Base-by-base conservation (phyloP, 192 early-diverging fungal genomes). In the Umbelopsis vinacea region DNA sequence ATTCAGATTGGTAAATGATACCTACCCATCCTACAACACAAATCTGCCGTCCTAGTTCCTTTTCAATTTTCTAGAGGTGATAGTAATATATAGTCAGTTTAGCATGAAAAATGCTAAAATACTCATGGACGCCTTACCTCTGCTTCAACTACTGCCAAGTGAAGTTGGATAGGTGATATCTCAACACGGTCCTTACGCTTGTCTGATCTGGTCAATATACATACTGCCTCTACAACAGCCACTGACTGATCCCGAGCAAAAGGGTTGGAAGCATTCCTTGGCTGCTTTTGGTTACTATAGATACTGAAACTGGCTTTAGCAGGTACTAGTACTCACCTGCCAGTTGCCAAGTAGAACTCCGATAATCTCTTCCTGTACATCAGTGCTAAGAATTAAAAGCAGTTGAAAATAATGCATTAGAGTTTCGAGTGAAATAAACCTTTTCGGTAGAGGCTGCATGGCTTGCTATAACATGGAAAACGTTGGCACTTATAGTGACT, bases 101-200 rank as follows among this genome's bases (percentile, higher is more conserved):
- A 21, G 19, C 3, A 66, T 21, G 6, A 29, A 15, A 15, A 67
- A 29, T 1, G 7, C 45, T 26, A 26, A 15, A 66, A 15, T 9
- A 24, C 0, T 21, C 21, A 52, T 43, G 40, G 11, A 0, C 6
- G 10, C 26, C 46, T 50, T 75, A 84, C 80, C 73, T 86, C 85
- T 67, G 85, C 83, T 24, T 82, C 73, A 1, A 81, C 72, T 11
- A 79, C 82, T 3, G 85, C 85, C 74, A 83, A 72, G 19, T 80
- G 81, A 17, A 86, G 70, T 47, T 84, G 81, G 40, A 84, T 79
- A 35, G 85, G 83, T 14, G 81, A 79, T 66, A 86, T 82, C 47
- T 86, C 85, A 2, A 86, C 85, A 22, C 85, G 81, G 33, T 86
- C 85, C 35, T 82, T 84, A 11, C 85, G 78, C 57, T 86, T 86